Base-by-base conservation (phyloP, 306 rosid species). In the Quercus bicolor region DNA sequence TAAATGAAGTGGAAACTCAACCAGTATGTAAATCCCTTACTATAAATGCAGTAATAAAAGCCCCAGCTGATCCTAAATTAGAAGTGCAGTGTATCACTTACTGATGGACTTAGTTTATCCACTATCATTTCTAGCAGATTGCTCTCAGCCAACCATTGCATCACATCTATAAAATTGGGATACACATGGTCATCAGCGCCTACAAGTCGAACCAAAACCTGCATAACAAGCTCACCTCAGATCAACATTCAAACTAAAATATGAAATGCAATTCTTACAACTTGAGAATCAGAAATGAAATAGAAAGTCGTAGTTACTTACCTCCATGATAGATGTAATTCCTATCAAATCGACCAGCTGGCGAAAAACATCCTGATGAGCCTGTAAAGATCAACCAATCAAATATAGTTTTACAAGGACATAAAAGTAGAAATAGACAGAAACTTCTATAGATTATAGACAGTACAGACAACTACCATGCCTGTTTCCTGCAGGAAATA, bases 261-360 rank as follows among this genome's bases (percentile, higher is more conserved):
- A 68, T 57, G 34, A 12, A 53, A 54, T 65, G 40, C 68, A 45
- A 11, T 26, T 24, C 48, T 56, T 62, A 14, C n/a, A 57, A 6
- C 11, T 19, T 1, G 37, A 72, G 4, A 59, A 75, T 69, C 28
- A 80, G 65, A 16, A 75, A 29, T 3, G 20, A 72, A 57, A n/a
- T 55, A 24, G 69, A 29, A 73, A 73, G 33, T 55, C 26, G 78
- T 5, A 59, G 43, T 43, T 45, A 43, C 34, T 82, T 79, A 96
- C 99, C 99, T 96, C 98, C 99, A 93, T 96, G 85, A 96, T 96
- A 73, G 99, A 96, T 77, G 99, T 96, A 75, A 90, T 91, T 83
- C 99, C 99, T 64, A 96, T 93, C 89, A 96, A 91, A 90, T 96
- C 99, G 78, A 96, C 98, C 74, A 96, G 78, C 71, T 88, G 96